Evolutionary conservation across 192 early-diverging fungal species (phyloP).

Genomic region (Coemansia sp.): DNA sequence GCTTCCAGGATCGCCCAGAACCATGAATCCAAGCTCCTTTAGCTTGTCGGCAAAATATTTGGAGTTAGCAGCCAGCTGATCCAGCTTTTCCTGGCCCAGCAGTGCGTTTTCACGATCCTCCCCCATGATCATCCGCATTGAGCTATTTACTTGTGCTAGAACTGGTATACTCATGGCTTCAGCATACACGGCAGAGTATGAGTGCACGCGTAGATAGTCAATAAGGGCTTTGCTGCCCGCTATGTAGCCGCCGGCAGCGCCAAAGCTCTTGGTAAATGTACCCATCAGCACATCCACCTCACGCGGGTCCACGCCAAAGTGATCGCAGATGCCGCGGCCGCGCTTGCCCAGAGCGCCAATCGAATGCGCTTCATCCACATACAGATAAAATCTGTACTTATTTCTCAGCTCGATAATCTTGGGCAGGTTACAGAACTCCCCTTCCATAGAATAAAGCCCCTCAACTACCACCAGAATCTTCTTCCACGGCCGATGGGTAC

Average conservation of each 20-base stretch:
- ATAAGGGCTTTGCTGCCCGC: constrained; percentile 71
- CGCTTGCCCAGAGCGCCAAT: constrained; percentile 92
- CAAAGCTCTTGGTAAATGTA: constrained; percentile 98
- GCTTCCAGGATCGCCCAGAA: constrained; percentile 80
- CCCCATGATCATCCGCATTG: constrained; percentile 90
- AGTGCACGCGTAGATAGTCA: constrained; percentile 73
- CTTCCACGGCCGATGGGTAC: constrained; percentile 98
- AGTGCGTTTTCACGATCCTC: constrained; percentile 74
- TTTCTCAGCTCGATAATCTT: constrained; percentile 83
- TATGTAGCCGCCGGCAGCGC: constrained; percentile 95
- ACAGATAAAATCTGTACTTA: constrained; percentile 93
- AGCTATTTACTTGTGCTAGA: constrained; percentile 81
- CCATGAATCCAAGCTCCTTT: constrained; percentile 85
- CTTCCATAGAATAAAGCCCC: constrained; percentile 98
- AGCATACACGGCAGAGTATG: constrained; percentile 84
- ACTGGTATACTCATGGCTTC: constrained; percentile 86
- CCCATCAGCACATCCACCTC: too few relatives aligned
- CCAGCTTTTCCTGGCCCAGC: constrained; percentile 79
- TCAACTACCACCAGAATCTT: constrained; percentile 97
- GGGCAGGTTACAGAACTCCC: constrained; percentile 83
- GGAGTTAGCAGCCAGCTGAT: constrained; percentile 82
- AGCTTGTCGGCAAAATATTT: constrained; percentile 79
- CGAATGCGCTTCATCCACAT: constrained; percentile 97
- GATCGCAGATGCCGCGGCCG: constrained; percentile 95
- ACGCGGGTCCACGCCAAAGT: constrained; percentile 84